Evolutionary conservation across 306 rosid species (phyloP), one percentile per base, ranked within the genome.

Genomic region (Glycine tomentella): DNA sequence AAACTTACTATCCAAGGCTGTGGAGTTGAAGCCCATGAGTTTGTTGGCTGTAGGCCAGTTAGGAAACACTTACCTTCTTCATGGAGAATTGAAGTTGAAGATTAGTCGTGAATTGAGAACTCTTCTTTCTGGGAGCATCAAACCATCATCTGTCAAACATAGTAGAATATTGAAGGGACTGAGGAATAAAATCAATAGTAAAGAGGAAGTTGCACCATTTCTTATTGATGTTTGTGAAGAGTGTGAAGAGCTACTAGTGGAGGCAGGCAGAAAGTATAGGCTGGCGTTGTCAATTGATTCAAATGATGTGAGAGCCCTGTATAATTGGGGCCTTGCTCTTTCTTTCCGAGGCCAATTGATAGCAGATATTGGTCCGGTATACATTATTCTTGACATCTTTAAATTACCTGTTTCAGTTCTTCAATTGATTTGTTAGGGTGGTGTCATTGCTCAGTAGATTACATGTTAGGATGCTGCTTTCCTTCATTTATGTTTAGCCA

Each of bases 281-380:
- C 73, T 92, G 89, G 99, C 99, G 0, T 85, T 95, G 74, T 91
- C 99, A 20, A 93, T 95, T 82, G 99, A 95, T 77, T 86, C 90
- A 11, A 91, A 86, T 79, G 97, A 95, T 49, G 89, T 86, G 74
- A 84, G 98, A 76, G 94, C 99, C 20, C 85, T 95, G 14, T 95
- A 95, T 87, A 95, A 95, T 59, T 95, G 99, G 99, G 99, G 99
- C 69, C 97, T 95, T 76, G 99, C 99, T 75, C 98, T 95, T 73
- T 89, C 92, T 74, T 91, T 93, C 83, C 97, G 99, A 59, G 99
- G 93, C 62, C 99, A 95, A 62, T 84, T 95, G 87, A 89, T 95
- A 57, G 89, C 98, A 14, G 98, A 95, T 74, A 90, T 95, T 78
- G 99, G 98, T 63, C 98, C 97, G 49, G 99, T 95, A 92, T 56